Evolutionary conservation across 768 basidiomycete genomes (phyloP).

Genomic region (Auricularia cornea): DNA sequence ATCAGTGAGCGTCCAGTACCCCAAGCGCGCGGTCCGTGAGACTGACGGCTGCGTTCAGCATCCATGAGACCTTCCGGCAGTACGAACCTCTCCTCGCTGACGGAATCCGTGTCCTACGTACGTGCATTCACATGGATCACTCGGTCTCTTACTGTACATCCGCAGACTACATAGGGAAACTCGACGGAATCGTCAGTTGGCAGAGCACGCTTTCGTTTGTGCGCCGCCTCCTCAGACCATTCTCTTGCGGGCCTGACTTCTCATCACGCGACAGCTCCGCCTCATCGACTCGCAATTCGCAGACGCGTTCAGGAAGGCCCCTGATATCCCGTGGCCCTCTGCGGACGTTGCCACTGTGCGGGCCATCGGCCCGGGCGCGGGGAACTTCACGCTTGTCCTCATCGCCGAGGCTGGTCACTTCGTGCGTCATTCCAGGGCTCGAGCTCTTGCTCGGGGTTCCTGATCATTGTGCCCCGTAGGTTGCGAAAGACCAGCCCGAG

Average conservation of each 20-base stretch:
- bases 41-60: not conserved
- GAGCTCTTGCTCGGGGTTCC: too few relatives aligned
- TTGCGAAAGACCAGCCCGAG: constrained; percentile 16
- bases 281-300: constrained; percentile 20
- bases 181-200: constrained; percentile 25
- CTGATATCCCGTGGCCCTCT: constrained; percentile 23
- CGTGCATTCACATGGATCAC: not conserved
- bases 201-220: constrained; percentile 24
- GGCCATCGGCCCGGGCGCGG: constrained; percentile 24
- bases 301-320: constrained; percentile 16
- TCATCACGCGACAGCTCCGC: constrained; percentile 12
- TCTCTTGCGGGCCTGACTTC: not conserved
- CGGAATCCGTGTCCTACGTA: constrained; percentile 18
- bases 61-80: constrained; percentile 14
- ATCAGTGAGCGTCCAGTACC: not conserved
- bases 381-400: constrained; percentile 26
- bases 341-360: constrained; percentile 19
- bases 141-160: not conserved
- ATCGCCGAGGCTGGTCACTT: constrained; percentile 26
- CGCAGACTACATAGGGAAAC: constrained; percentile 23
- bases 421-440: constrained; percentile 11
- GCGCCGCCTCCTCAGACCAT: constrained; percentile 1
- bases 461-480: constrained; percentile 3
- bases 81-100: constrained; percentile 19
- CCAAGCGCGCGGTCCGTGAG: not conserved